A percentile compares a stretch with the other conserved stretches of the same genome.
These are phyloP conservation scores for Sisymbrium altissimum DNA, from an alignment of 345 rosid species.

Conservation along the genomic window DNA sequence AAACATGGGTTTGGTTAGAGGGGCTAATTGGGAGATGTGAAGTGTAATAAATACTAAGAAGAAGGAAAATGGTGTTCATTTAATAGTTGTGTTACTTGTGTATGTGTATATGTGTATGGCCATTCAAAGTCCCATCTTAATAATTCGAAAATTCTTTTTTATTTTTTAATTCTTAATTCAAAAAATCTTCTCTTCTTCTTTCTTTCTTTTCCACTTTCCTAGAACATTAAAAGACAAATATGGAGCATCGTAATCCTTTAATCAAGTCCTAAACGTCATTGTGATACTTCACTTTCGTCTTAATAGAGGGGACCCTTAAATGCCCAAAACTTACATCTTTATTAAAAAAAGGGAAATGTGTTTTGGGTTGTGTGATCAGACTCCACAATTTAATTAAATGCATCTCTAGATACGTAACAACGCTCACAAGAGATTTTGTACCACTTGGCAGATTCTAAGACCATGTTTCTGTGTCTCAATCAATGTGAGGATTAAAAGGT, in stretches of 20 bases:
- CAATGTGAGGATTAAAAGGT: background rate
- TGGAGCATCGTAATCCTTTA: constrained; percentile 13
- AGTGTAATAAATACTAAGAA: constrained; percentile 25
- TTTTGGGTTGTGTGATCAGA: background rate
- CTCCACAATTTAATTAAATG: constrained; percentile 25
- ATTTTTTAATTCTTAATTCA: too few species aligned
- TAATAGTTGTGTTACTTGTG: constrained; percentile 1
- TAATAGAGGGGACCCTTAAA: constrained; percentile 1
- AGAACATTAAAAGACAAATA: constrained; percentile 25
- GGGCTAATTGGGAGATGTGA: constrained; percentile 21
- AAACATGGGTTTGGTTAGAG: background rate
- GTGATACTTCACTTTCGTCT: constrained; percentile 16
- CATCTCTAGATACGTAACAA: constrained; percentile 4
- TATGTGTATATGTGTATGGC: constrained; percentile 6
- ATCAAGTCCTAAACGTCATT: background rate
- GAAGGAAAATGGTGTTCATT: constrained; percentile 21
- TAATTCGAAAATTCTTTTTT: background rate
- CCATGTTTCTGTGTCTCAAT: background rate
- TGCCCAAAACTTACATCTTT: background rate
- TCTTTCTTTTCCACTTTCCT: constrained; percentile 6
- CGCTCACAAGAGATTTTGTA: background rate
- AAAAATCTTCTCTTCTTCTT: background rate
- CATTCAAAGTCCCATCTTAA: constrained; percentile 24
- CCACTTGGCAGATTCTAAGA: constrained; percentile 16
- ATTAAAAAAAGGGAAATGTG: background rate